These are phyloP conservation scores for Pseudogymnoascus sp. DNA, from an alignment of 2,329 filamentous ascomycete species.

Conservation along the genomic window DNA sequence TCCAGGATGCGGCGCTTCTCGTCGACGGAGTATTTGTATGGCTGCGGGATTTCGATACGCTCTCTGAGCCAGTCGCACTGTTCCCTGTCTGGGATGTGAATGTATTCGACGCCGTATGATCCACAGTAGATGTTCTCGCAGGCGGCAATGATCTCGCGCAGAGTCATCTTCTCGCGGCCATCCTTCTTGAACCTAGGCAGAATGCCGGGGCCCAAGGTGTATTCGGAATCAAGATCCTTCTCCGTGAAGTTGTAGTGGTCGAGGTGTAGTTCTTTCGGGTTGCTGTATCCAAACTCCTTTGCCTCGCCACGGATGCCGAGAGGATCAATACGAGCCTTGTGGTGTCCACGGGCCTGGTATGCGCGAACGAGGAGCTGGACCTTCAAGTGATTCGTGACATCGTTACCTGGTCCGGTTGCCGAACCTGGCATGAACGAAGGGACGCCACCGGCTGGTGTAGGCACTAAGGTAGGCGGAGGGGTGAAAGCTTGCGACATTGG, in stretches of 20 bases:
- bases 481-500: conserved; percentile 95
- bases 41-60: conserved; percentile 84
- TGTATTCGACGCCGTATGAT: conserved; percentile 96
- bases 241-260: conserved; percentile 94
- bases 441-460: conserved; percentile 70
- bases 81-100: conserved; percentile 94
- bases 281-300: conserved; percentile 75
- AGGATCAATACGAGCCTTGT: conserved; percentile 96
- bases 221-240: conserved; percentile 87
- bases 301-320: conserved; percentile 85
- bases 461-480: conserved; percentile 85
- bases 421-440: conserved; percentile 64
- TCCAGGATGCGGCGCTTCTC: conserved; percentile 98
- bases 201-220: conserved; percentile 87
- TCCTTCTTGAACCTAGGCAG: conserved; percentile 88
- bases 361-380: conserved; percentile 94
- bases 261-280: conserved; percentile 86
- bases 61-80: conserved; percentile 98
- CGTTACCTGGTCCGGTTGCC: conserved; percentile 61
- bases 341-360: conserved; percentile 95
- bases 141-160: conserved; percentile 85
- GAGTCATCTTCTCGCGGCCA: conserved; percentile 86
- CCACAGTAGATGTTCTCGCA: conserved; percentile 97
- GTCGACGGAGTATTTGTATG: conserved; percentile 95
- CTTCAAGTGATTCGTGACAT: conserved; percentile 94